A percentile compares a stretch with the other conserved stretches of the same genome.
phyloP scores from a whole-genome alignment of 805 yeast genomes.

The Schizosaccharomyces octosporus region DNA sequence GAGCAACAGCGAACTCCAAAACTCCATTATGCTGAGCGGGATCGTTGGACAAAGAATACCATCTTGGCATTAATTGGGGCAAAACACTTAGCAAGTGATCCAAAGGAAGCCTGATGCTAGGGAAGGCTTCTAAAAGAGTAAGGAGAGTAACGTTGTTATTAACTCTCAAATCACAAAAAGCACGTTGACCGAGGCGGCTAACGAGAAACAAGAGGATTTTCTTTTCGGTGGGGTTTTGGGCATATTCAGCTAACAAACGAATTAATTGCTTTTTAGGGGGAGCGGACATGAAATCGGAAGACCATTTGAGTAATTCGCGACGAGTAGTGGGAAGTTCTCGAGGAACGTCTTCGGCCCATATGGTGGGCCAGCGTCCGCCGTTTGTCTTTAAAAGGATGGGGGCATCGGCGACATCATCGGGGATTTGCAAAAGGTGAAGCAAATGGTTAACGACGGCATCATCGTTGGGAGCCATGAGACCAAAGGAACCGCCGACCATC shows the following conservation, averaged over 20 bases:
- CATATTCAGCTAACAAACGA: conserved; percentile 8
- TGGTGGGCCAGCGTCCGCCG: conserved; percentile 12
- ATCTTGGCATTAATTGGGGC: conserved; percentile 49
- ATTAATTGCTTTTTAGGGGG: conserved; percentile 8
- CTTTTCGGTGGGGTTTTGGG: conserved; percentile 6
- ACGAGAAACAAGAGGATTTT: conserved; percentile 9
- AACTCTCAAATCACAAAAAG: conserved; percentile 8
- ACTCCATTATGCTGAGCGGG: conserved; percentile 11
- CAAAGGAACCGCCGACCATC: conserved; percentile 12
- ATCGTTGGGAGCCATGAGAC: conserved; percentile 11
- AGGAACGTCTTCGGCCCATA: conserved; percentile 11
- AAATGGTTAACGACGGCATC: conserved; percentile 7
- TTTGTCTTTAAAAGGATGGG: conserved; percentile 6
- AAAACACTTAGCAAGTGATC: conserved; percentile 39
- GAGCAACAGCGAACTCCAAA: conserved; percentile 11
- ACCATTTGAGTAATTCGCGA: conserved; percentile 10
- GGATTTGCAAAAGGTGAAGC: conserved; percentile 5
- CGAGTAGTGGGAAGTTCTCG: conserved; percentile 6
- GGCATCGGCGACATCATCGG: conserved; percentile 3
- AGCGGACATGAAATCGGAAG: conserved; percentile 9
- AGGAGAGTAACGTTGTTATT: conserved; percentile 21
- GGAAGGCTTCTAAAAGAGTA: conserved; percentile 52
- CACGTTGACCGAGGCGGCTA: conserved; percentile 8
- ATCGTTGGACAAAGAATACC: conserved; percentile 49
- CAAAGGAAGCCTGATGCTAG: conserved; percentile 38